Evolutionary conservation across 495 filamentous ascomycete genomes (phyloP).

Genomic region (Hyaloscypha finlandica): DNA sequence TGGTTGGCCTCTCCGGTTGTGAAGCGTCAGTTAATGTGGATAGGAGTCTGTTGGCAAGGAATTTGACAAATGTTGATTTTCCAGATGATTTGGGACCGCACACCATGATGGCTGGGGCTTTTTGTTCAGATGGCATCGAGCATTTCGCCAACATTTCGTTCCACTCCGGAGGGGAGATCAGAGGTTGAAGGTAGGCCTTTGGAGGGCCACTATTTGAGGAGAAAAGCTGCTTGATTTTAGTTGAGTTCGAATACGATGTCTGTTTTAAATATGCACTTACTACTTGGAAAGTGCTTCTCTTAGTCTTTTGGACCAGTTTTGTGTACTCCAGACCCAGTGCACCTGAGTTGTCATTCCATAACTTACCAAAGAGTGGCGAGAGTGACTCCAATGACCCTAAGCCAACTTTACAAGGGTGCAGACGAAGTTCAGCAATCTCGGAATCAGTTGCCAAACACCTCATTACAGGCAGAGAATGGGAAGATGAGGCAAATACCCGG

Average conservation of each 20-base stretch:
- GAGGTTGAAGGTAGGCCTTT: constrained; percentile 52
- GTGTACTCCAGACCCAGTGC: constrained; percentile 19
- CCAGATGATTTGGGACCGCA: constrained; percentile 83
- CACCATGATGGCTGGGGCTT: constrained; percentile 53
- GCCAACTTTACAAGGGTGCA: constrained; percentile 52
- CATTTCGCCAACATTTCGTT: constrained; percentile 45
- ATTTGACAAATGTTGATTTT: constrained; percentile 81
- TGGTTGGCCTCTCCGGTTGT: constrained; percentile 27
- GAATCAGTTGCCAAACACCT: constrained; percentile 51
- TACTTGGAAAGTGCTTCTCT: constrained; percentile 22
- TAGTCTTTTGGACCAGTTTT: constrained; percentile 5
- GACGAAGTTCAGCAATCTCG: constrained; percentile 51
- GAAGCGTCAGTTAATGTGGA: constrained; percentile 43
- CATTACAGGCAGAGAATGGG: constrained; percentile 75
- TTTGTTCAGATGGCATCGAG: constrained; percentile 44
- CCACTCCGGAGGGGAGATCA: constrained; percentile 69
- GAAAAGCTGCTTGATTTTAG: constrained; percentile 41
- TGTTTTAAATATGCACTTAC: constrained; percentile 8
- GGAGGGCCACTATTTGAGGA: constrained; percentile 47
- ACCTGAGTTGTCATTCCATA: constrained; percentile 66
- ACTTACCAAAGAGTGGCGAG: constrained; percentile 67
- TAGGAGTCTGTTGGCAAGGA: constrained; percentile 76
- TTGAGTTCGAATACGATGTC: not conserved
- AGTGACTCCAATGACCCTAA: constrained; percentile 60
- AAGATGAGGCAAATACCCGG: constrained; percentile 71